Evolutionary conservation across 1,139 yeast genomes (phyloP), one percentile per base, ranked within the genome.

Genomic region (Geotrichum macrosporum): DNA sequence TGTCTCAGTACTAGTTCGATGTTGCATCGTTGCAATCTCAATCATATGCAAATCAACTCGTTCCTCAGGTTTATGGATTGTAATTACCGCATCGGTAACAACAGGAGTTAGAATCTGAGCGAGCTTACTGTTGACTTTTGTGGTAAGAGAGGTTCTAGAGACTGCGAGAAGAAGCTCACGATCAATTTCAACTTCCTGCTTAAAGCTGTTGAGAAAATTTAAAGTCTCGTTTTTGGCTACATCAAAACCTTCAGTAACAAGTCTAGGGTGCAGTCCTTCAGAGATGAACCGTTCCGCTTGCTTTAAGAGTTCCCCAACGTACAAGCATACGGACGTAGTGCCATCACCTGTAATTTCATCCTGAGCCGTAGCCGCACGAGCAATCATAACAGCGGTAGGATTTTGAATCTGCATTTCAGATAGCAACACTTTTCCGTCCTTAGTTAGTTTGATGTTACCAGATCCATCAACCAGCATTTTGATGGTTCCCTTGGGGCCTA

Each of bases 321-420:
- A 76, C 55, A 94, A 74, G 46, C 92, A 92, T 50, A 92, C 98
- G 1, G 96, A 84, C n/a, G 98, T 92, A 50, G 99, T 94, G 55
- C 99, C 99, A 66, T 92, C 99, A 45, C 99, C 99, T 12, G 98
- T 86, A 64, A 94, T 88, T 66, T 92, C 98, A 67, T 92, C 99
- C 69, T 92, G 99, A 0, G 98, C 96, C 41, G 96, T 81, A 46
- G 99, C 99, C 9, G 97, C 98, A 55, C 97, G 76, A 3, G 98
- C 74, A 72, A 92, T 92, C 95, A 94, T 85, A 31, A 92, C 95
- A 0, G 99, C 99, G 2, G 99, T 94, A n/a, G 99, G 99, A 57
- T 92, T 92, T 67, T 92, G 97, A 66, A 92, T 94, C 69, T 94
- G 99, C 99, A 92, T 92, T 64, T 92, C 98, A 24, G 87, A 78